phyloP scores from a whole-genome alignment of 2,329 filamentous ascomycete genomes.

The Colletotrichum scovillei region DNA sequence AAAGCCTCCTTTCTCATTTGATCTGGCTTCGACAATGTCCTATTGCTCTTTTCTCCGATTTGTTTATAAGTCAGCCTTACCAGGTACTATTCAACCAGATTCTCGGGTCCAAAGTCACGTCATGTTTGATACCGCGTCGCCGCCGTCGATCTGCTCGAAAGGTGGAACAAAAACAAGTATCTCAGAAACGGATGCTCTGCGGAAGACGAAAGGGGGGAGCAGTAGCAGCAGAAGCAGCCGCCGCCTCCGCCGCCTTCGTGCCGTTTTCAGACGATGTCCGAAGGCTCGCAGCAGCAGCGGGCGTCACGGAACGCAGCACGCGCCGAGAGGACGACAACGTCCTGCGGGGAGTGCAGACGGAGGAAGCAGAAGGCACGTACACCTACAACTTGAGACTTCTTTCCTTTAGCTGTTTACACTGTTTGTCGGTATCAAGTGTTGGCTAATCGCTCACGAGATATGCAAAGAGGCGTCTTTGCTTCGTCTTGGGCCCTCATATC shows the following conservation, averaged over 20 bases:
- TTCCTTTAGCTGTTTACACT: not conserved
- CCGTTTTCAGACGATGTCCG: slow-evolving; percentile 45
- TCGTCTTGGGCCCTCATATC: not conserved
- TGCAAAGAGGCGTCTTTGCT: not conserved
- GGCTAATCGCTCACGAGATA: not conserved
- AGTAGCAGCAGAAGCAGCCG: not conserved
- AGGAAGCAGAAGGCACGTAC: slow-evolving; percentile 61
- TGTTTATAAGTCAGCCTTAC: slow-evolving; percentile 32
- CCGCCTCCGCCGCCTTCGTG: not conserved
- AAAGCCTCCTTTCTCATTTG: slow-evolving; percentile 25
- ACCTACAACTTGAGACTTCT: not conserved
- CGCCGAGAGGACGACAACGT: slow-evolving; percentile 52
- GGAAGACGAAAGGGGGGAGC: not conserved
- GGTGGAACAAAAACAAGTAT: slow-evolving; percentile 10
- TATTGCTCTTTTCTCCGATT: not conserved
- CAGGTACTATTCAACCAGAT: not conserved
- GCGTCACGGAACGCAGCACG: slow-evolving; percentile 37
- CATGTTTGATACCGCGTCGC: slow-evolving; percentile 5
- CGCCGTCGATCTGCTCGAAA: not conserved
- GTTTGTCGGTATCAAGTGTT: not conserved
- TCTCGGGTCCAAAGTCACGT: slow-evolving; percentile 3
- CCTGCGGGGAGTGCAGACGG: slow-evolving; percentile 62
- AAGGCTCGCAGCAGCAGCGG: slow-evolving; percentile 47
- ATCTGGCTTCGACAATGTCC: not conserved
- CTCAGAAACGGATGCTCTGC: slow-evolving; percentile 11